Conservation (phyloP, 192 early-diverging fungal species). For the Mortierella hygrophila region DNA sequence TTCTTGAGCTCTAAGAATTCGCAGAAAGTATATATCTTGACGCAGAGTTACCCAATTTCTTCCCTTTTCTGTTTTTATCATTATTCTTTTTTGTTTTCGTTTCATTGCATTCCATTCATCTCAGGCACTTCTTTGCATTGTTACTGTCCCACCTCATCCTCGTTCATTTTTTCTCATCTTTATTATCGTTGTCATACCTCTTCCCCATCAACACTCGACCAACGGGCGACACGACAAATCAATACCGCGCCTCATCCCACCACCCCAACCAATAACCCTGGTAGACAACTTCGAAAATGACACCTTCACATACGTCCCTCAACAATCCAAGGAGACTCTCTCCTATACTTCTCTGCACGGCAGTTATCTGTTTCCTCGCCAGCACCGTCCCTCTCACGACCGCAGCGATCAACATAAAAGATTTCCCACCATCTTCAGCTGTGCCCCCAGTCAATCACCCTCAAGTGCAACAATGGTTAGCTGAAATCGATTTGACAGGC, state of each 20-base stretch:
- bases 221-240: not conserved
- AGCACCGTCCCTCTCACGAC: not conserved
- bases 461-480: constrained; percentile 40
- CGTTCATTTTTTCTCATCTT: no score
- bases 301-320: not conserved
- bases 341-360: not conserved
- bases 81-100: no score
- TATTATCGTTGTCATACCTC: not conserved
- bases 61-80: no score
- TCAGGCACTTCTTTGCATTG: no score
- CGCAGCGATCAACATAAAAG: not conserved
- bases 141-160: no score
- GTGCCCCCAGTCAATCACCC: constrained; percentile 10
- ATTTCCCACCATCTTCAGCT: not conserved
- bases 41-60: no score
- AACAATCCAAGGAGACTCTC: not conserved
- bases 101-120: no score
- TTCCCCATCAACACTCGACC: no score
- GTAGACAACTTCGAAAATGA: not conserved
- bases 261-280: not conserved
- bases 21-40: no score
- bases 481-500: constrained; percentile 25
- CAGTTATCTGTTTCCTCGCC: not conserved
- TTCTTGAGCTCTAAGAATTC: no score
- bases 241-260: not conserved